Percentiles rank a stretch among this genome's conserved stretches.
Conservation (phyloP, 352 stramenopile species). For the Pythium utonaiense region DNA sequence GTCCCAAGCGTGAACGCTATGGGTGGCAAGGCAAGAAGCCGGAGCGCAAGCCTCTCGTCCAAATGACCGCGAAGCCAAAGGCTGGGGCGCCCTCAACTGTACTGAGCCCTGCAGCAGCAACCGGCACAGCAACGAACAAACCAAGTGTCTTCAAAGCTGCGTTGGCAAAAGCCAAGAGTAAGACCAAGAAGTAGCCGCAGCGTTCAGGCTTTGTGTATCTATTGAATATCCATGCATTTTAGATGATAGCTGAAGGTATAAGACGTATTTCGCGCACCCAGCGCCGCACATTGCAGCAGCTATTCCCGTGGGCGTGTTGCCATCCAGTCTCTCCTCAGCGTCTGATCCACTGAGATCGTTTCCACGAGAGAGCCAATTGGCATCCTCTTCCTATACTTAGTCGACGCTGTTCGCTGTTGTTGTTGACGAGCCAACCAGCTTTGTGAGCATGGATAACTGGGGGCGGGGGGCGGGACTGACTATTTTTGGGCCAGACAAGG, state of each 20-base stretch:
- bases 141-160: background rate
- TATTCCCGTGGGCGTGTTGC: no score
- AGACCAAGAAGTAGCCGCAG: constrained; percentile 3
- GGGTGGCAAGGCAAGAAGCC: constrained; percentile 13
- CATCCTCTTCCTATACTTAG: constrained; percentile 3
- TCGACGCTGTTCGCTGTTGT: background rate
- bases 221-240: background rate
- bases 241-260: constrained; percentile 2
- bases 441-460: no score
- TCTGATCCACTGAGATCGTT: background rate
- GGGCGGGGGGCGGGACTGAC: background rate
- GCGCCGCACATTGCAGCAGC: no score
- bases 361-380: background rate
- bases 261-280: no score
- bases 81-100: background rate
- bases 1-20: constrained; percentile 16
- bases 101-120: background rate
- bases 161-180: constrained; percentile 1
- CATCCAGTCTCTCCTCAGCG: background rate
- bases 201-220: background rate
- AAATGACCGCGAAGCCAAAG: constrained; percentile 1
- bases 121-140: background rate
- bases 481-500: background rate
- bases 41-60: constrained; percentile 21
- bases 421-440: background rate